These are phyloP conservation scores for Spergularia bocconei DNA, from an alignment of 148 eudicot genomes.

Conservation along the genomic window DNA sequence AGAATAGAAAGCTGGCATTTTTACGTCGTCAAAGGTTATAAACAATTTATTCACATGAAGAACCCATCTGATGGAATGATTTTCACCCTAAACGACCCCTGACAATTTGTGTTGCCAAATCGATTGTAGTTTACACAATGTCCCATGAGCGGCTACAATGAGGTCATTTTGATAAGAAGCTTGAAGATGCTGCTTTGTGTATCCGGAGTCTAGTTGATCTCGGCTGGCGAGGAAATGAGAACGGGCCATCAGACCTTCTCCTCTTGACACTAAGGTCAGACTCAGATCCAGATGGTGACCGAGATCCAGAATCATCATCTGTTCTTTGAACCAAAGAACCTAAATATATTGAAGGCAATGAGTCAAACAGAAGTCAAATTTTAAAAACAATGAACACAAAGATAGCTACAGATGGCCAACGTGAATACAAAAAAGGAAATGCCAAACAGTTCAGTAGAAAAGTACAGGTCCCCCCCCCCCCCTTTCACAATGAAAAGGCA, in stretches of 20 bases:
- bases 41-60: slow-evolving; percentile 7
- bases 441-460: no score
- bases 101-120: not conserved
- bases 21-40: slow-evolving; percentile 5
- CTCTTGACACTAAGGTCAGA: slow-evolving; percentile 20
- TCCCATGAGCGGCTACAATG: slow-evolving; percentile 8
- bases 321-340: slow-evolving; percentile 10
- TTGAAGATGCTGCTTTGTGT: not conserved
- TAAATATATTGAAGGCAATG: not conserved
- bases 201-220: slow-evolving; percentile 29
- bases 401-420: no score
- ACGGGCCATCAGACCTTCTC: slow-evolving; percentile 36
- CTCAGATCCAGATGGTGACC: slow-evolving; percentile 21
- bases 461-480: not conserved
- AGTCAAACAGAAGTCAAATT: not conserved
- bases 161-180: slow-evolving; percentile 2
- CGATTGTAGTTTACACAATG: not conserved
- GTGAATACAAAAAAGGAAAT: no score
- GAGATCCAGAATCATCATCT: slow-evolving; percentile 25
- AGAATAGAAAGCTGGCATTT: slow-evolving; percentile 8
- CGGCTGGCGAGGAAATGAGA: slow-evolving; percentile 38
- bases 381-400: no score
- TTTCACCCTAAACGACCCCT: not conserved
- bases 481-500: no score
- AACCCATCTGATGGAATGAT: slow-evolving; percentile 2